Conservation (phyloP, 2,329 filamentous ascomycete genomes). For the Coleophoma cylindrospora region DNA sequence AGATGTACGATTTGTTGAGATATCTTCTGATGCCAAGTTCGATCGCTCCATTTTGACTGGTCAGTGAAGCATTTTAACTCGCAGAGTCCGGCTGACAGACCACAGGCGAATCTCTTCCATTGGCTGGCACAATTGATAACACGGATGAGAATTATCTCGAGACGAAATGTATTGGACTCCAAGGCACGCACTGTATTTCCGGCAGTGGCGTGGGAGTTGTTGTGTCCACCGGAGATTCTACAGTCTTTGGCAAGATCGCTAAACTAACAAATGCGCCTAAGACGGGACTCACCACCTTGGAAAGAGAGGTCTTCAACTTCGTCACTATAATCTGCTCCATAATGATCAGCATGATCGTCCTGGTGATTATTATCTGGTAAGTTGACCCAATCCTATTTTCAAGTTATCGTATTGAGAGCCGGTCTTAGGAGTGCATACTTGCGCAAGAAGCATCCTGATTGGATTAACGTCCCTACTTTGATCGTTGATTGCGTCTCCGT, state of each 20-base stretch:
- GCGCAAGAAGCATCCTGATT: conserved; percentile 59
- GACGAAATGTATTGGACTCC: conserved; percentile 69
- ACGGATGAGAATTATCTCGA: conserved; percentile 73
- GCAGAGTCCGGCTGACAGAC: conserved; percentile 1
- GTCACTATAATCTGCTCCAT: conserved; percentile 64
- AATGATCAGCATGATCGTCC: conserved; percentile 59
- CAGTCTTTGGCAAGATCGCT: conserved; percentile 73
- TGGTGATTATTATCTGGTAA: conserved; percentile 64
- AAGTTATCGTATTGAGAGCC: too few species aligned
- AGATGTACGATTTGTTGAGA: conserved; percentile 65
- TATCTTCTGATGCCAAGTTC: conserved; percentile 65
- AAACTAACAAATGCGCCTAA: conserved; percentile 67
- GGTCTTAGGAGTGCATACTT: conserved; percentile 52
- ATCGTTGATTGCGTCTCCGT: conserved; percentile 71
- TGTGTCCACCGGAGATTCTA: conserved; percentile 66
- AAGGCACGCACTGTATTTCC: conserved; percentile 74
- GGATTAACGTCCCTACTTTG: conserved; percentile 66
- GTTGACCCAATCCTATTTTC: background rate
- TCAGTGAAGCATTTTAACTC: conserved; percentile 19
- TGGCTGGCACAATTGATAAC: conserved; percentile 58
- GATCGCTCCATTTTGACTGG: conserved; percentile 70
- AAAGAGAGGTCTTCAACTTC: conserved; percentile 70
- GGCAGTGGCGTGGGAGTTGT: conserved; percentile 64
- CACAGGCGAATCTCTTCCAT: conserved; percentile 58
- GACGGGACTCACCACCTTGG: conserved; percentile 61